These are phyloP conservation scores for Populus ilicifolia DNA, from an alignment of 345 rosid species.

Conservation along the genomic window DNA sequence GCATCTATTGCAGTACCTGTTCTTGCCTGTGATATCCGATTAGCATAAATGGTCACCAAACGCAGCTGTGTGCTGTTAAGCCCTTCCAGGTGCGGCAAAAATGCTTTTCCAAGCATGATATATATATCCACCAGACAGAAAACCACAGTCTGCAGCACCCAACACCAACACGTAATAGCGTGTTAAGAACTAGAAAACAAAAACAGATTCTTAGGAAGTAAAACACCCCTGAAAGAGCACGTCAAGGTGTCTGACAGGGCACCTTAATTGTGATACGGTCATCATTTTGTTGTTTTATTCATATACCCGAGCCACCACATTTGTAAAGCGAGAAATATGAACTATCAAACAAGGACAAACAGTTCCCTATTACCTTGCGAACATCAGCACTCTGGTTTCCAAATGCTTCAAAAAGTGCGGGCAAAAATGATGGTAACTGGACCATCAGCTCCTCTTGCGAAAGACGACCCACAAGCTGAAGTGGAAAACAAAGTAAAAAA, in stretches of 20 bases:
- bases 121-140: constrained; percentile 98
- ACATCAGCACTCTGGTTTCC: constrained; percentile 97
- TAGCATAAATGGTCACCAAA: constrained; percentile 91
- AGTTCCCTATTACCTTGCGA: constrained; percentile 63
- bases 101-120: constrained; percentile 94
- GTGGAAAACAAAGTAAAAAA: constrained; percentile 11
- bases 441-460: constrained; percentile 81
- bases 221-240: too few relatives aligned
- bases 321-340: too few relatives aligned
- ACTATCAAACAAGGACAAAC: too few relatives aligned
- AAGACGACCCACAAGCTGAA: constrained; percentile 90
- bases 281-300: background rate
- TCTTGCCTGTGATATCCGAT: constrained; percentile 95
- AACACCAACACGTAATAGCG: background rate
- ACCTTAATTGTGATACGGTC: background rate
- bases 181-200: background rate
- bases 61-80: constrained; percentile 86
- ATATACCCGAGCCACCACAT: too few relatives aligned
- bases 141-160: constrained; percentile 75
- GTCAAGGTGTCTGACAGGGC: too few relatives aligned
- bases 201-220: too few relatives aligned
- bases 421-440: constrained; percentile 83
- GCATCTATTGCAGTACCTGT: constrained; percentile 65
- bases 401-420: constrained; percentile 95
- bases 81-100: constrained; percentile 89